These are phyloP conservation scores for Mycena citricolor DNA, from an alignment of 1,284 basidiomycete genomes.

Conservation along the genomic window DNA sequence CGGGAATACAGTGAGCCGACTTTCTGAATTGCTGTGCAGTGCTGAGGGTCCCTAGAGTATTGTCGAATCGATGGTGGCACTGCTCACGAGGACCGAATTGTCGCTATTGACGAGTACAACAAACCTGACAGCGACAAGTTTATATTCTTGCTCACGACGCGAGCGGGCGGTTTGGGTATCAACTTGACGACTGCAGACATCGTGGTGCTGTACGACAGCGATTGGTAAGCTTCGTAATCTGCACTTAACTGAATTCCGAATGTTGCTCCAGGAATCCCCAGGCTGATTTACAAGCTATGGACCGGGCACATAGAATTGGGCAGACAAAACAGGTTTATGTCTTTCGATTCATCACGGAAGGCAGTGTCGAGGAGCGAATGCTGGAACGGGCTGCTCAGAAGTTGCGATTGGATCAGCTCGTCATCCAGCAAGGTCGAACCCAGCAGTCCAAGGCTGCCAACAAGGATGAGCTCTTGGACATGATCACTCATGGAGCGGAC, in stretches of 20 bases:
- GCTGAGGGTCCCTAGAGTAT: constrained; percentile 65
- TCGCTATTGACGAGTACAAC: constrained; percentile 98
- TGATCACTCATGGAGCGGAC: constrained; percentile 98
- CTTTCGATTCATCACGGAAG: constrained; percentile 96
- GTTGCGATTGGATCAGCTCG: constrained; percentile 92
- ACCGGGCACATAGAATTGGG: constrained; percentile 97
- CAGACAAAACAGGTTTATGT: constrained; percentile 99
- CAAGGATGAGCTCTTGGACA: constrained; percentile 96
- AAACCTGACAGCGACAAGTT: constrained; percentile 94
- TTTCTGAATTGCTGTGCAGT: not conserved
- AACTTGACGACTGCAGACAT: constrained; percentile 95
- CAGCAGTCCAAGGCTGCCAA: constrained; percentile 80
- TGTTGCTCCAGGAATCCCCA: constrained; percentile 83
- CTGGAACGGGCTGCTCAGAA: constrained; percentile 97
- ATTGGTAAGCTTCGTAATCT: constrained; percentile 59
- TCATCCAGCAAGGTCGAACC: constrained; percentile 93
- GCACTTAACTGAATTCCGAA: constrained; percentile 14
- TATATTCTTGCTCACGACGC: constrained; percentile 95
- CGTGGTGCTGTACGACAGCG: constrained; percentile 96
- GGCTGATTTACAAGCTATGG: constrained; percentile 99
- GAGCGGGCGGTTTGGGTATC: constrained; percentile 98
- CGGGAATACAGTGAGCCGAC: constrained; percentile 76
- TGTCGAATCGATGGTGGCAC: constrained; percentile 97
- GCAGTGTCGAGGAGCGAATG: constrained; percentile 97
- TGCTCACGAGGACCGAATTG: constrained; percentile 94